Conservation (phyloP, 2,329 filamentous ascomycete species). For the Metarhizium brunneum region DNA sequence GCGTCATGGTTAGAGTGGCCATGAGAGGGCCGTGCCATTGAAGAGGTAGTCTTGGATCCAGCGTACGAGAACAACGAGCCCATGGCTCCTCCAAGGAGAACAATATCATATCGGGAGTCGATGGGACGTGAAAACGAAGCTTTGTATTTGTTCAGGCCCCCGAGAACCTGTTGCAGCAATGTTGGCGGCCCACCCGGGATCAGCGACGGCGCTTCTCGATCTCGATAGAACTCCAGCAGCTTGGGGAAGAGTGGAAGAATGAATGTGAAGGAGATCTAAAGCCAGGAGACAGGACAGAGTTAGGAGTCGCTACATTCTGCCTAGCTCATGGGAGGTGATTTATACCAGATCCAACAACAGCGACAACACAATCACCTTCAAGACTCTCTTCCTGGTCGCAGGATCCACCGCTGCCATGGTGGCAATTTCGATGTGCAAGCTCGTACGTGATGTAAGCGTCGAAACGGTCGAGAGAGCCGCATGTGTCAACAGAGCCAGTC, state of each 20-base stretch:
- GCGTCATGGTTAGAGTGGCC: background rate
- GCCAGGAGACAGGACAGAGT: background rate
- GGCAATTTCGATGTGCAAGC: background rate
- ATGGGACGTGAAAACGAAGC: slow-evolving; percentile 85
- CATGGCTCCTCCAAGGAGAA: slow-evolving; percentile 84
- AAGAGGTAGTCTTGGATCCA: background rate
- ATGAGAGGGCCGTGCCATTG: background rate
- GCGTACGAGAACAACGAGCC: slow-evolving; percentile 76
- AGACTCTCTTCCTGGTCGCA: slow-evolving; percentile 63
- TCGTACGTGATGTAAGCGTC: background rate
- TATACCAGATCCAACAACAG: slow-evolving; percentile 78
- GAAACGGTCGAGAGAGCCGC: background rate
- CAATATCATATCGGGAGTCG: slow-evolving; percentile 93
- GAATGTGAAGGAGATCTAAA: slow-evolving; percentile 92
- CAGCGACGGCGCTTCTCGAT: slow-evolving; percentile 56
- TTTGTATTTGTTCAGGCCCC: slow-evolving; percentile 89
- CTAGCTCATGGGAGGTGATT: slow-evolving; percentile 1
- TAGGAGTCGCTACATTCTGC: background rate
- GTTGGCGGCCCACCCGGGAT: slow-evolving; percentile 43
- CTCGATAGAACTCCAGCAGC: slow-evolving; percentile 91
- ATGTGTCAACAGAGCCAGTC: background rate
- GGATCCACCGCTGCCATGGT: slow-evolving; percentile 39
- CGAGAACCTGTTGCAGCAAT: slow-evolving; percentile 68
- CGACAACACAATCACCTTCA: slow-evolving; percentile 82
- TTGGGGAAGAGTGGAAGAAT: slow-evolving; percentile 94